phyloP scores from a whole-genome alignment of 2,329 filamentous ascomycete species.

The Xylaria polymorpha region DNA sequence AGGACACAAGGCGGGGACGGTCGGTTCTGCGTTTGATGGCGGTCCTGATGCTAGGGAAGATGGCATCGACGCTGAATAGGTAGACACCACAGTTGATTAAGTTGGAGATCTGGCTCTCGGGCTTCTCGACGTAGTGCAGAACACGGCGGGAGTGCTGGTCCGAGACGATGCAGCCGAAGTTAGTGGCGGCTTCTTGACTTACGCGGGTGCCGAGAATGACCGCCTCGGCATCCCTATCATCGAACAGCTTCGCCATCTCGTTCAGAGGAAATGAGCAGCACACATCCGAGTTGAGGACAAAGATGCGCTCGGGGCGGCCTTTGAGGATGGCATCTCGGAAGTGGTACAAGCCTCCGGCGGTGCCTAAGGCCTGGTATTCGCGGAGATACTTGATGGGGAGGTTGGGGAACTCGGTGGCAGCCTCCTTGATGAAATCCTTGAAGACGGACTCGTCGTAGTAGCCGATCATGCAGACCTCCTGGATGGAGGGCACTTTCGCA shows the following conservation, averaged over 20 bases:
- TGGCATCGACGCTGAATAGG: conserved; percentile 93
- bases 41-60: conserved; percentile 93
- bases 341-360: conserved; percentile 96
- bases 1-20: conserved; percentile 90
- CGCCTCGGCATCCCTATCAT: conserved; percentile 95
- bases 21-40: conserved; percentile 96
- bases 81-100: conserved; percentile 99
- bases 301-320: conserved; percentile 92
- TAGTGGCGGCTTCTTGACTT: conserved; percentile 88
- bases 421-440: conserved; percentile 97
- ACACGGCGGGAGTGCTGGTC: conserved; percentile 94
- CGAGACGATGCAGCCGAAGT: conserved; percentile 98
- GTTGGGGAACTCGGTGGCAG: conserved; percentile 83
- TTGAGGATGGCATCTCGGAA: conserved; percentile 99
- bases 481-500: conserved; percentile 87
- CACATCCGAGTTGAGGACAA: conserved; percentile 97
- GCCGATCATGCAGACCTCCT: conserved; percentile 96
- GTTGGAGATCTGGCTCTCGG: conserved; percentile 96
- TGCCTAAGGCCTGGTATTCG: conserved; percentile 96
- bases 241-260: conserved; percentile 94
- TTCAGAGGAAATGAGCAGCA: conserved; percentile 98
- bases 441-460: conserved; percentile 99
- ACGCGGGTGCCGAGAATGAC: conserved; percentile 95
- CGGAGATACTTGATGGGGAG: conserved; percentile 94
- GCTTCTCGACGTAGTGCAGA: conserved; percentile 99